Base-by-base conservation (phyloP, 169 alveolate species). In the Plasmodium vinckei region DNA sequence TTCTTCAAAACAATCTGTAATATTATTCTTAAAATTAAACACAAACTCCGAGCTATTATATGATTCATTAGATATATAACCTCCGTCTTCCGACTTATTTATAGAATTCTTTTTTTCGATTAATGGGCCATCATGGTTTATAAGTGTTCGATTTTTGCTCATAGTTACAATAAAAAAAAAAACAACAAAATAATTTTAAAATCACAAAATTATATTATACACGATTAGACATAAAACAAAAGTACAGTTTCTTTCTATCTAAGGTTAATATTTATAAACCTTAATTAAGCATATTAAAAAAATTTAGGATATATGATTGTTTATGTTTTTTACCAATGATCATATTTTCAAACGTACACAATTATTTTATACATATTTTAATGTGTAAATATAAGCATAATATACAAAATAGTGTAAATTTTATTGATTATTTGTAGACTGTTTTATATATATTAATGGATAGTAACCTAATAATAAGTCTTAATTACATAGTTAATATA, bases 21-120 rank as follows among this genome's bases (percentile, higher is more conserved):
- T 72, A 27, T 72, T 56, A 19, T 72, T 72, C 60, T 72, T 72
- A 71, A 57, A 72, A 72, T 72, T 72, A 56, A 72, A 72, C 44
- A 57, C 87, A 25, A 72, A 72, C 9, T 72, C 87, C 60, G 87
- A 72, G 63, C 87, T 72, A 49, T 21, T 15, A 44, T 72, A 42
- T 27, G 72, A 72, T 72, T 72, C 64, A 49, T 17, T 72, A 15
- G 42, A 57, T 15, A 63, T 44, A 72, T 72, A 49, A 27, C 44
- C 9, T 59, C 44, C 27, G 33, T 71, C 70, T 72, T 27, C 72
- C 46, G 68, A 59, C 59, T 72, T 42, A 9, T 60, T 57, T 56
- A 49, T 56, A 57, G 72, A 51, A 19, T 72, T 57, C 59, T 57
- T 61, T 17, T 72, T 57, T 72, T 33, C 61, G 44, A 39, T 72